Evolutionary conservation across 2,329 filamentous ascomycete genomes (phyloP).

Genomic region (Atkinsonella texensis): DNA sequence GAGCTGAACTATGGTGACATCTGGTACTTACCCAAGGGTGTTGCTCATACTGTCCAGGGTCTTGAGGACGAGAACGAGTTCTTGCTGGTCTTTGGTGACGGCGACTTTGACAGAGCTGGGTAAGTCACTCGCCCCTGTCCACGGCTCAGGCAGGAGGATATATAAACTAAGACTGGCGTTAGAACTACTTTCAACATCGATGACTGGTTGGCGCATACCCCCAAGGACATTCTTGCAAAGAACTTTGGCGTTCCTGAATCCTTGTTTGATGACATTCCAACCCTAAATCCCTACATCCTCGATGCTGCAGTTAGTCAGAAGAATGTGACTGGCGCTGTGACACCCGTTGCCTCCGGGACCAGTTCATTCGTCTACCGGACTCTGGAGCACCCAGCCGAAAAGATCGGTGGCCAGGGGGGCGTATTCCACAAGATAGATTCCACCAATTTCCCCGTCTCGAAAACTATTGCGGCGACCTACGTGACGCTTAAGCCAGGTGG

Average conservation of each 20-base stretch:
- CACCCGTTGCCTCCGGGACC: conserved; percentile 39
- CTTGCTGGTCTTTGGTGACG: conserved; percentile 53
- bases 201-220: conserved; percentile 58
- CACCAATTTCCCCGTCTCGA: conserved; percentile 53
- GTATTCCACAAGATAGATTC: conserved; percentile 53
- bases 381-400: conserved; percentile 40
- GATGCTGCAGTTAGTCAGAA: conserved; percentile 39
- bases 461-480: conserved; percentile 52
- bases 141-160: not conserved
- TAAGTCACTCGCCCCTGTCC: conserved; percentile 17
- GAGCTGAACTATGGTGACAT: conserved; percentile 49
- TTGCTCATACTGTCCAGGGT: conserved; percentile 51
- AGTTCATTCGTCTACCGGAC: conserved; percentile 51
- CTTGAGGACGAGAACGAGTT: conserved; percentile 57
- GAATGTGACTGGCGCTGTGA: conserved; percentile 24
- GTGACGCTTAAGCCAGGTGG: conserved; percentile 52
- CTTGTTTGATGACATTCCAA: conserved; percentile 46
- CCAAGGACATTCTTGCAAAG: conserved; percentile 49
- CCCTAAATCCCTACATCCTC: conserved; percentile 48
- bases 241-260: conserved; percentile 53
- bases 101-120: conserved; percentile 52
- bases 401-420: conserved; percentile 49
- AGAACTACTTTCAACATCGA: conserved; percentile 61
- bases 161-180: not conserved
- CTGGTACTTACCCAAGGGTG: conserved; percentile 58